Base-by-base conservation (phyloP, 352 stramenopile species). In the Phytophthora capsici region DNA sequence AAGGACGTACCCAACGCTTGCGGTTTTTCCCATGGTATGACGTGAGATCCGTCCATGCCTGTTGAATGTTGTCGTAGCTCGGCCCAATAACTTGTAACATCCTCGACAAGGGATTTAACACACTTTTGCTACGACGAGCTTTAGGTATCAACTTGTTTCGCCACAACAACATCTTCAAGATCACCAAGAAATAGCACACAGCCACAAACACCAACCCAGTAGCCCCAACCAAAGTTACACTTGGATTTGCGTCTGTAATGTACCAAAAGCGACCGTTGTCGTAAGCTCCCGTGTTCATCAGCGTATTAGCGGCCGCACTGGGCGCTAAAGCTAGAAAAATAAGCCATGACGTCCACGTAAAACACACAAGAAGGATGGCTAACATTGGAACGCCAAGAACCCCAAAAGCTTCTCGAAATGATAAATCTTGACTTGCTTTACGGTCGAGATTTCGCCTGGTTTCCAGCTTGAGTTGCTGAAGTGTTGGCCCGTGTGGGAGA, bases 341-440 rank as follows among this genome's bases (percentile, higher is more conserved):
- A 6, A 77, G 34, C 58, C 59, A 64, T 7, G 40, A 25, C 16
- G 64, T 66, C 69, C 69, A 77, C n/a, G 46, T 13, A 7, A 69
- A n/a, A 14, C 60, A 75, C 1, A 61, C 20, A 22, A 43, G 0
- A 13, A 71, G 38, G 17, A 57, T 57, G 2, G 23, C 32, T 2
- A 69, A n/a, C 47, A 73, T 69, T 7, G 58, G 64, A 12, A 60
- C 28, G 10, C 64, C 64, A 5, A 55, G 57, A 34, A 51, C 17
- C 3, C 65, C 65, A 52, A 69, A 73, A 1, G 57, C 51, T 23
- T 56, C 30, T 14, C 16, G 22, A 34, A 57, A 57, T 7, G 34
- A 46, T 16, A 46, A n/a, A 44, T 55, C 20, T 3, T n/a, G 41
- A 17, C 6, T 49, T 22, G 14, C 3, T 20, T n/a, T 37, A 16